These are phyloP conservation scores for Sordariomycetes sp. DNA, from an alignment of 2,329 filamentous ascomycete species.

Conservation along the genomic window DNA sequence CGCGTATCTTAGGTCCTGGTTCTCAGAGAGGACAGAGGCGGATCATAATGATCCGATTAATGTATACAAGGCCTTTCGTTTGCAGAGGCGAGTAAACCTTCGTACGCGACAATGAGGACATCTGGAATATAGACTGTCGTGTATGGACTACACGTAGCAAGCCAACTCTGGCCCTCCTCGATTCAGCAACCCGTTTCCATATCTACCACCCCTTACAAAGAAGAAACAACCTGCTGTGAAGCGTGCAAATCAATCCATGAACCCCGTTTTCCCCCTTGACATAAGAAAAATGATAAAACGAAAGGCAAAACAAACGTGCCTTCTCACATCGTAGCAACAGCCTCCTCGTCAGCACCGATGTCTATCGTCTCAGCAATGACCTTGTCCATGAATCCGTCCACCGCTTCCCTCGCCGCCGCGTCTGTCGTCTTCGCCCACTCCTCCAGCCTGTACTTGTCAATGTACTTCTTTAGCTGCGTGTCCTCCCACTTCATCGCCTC, in stretches of 20 bases:
- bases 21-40: no score
- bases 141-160: no score
- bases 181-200: no score
- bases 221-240: no score
- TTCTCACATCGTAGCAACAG: background rate
- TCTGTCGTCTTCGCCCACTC: conserved; percentile 47
- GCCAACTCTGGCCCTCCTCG: no score
- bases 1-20: no score
- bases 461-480: conserved; percentile 47
- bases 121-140: no score
- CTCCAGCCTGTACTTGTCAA: conserved; percentile 58
- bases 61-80: no score
- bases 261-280: background rate
- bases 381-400: conserved; percentile 20
- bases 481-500: conserved; percentile 68
- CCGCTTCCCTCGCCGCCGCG: conserved; percentile 23
- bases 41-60: no score
- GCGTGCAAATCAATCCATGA: background rate
- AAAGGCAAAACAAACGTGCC: background rate
- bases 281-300: background rate
- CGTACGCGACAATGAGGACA: no score
- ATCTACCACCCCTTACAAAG: no score
- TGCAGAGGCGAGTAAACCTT: no score
- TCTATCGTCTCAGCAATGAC: conserved; percentile 1
- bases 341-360: background rate